A percentile compares a stretch with the other conserved stretches of the same genome.
These are phyloP conservation scores for Penicillium glabrum DNA, from an alignment of 2,329 filamentous ascomycete genomes.

Conservation along the genomic window DNA sequence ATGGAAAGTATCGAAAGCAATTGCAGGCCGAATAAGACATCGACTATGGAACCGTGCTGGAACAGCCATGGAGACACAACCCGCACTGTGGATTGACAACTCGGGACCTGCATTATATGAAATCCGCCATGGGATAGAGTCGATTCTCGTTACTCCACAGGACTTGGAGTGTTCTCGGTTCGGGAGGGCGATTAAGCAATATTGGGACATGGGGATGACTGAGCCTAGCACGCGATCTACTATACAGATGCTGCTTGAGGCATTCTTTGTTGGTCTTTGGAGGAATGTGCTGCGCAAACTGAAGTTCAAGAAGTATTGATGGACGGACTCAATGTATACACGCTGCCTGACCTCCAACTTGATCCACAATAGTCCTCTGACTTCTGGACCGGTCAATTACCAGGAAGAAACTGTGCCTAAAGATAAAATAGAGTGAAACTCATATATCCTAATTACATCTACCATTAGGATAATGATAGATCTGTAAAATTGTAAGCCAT, in stretches of 20 bases:
- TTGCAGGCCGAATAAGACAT: conserved; percentile 11
- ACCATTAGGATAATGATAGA: no score
- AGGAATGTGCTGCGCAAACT: conserved; percentile 4
- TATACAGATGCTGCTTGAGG: conserved; percentile 10
- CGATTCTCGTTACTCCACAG: conserved; percentile 11
- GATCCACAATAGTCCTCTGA: no score
- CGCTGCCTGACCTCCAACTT: not conserved
- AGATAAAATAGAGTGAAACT: not conserved
- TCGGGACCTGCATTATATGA: conserved; percentile 18
- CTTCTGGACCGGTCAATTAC: not conserved
- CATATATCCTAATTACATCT: no score
- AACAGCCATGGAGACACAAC: conserved; percentile 6
- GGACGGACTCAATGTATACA: not conserved
- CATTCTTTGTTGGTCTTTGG: conserved; percentile 17
- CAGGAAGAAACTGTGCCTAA: not conserved
- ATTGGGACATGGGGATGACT: conserved; percentile 17
- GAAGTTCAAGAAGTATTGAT: conserved; percentile 1
- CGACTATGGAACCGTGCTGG: conserved; percentile 10
- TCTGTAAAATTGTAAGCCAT: no score
- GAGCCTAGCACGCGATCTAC: conserved; percentile 1
- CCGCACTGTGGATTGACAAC: conserved; percentile 19
- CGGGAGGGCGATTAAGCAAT: conserved; percentile 14
- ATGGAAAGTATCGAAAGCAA: conserved; percentile 13
- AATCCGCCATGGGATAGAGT: conserved; percentile 14
- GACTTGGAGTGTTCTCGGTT: conserved; percentile 16